Base-by-base conservation (phyloP, 2,329 filamentous ascomycete species). In the Apiospora malaysiana region DNA sequence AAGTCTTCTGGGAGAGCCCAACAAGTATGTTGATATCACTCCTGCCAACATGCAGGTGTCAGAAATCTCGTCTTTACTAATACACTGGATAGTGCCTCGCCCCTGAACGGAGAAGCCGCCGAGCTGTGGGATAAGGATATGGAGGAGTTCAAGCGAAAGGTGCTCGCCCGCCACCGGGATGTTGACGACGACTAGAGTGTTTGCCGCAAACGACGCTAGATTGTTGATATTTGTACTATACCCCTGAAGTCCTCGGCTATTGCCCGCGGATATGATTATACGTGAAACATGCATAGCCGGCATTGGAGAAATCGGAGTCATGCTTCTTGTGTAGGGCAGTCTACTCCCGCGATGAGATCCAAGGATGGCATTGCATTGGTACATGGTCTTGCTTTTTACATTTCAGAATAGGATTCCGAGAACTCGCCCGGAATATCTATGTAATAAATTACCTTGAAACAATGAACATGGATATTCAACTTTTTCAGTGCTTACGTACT, bases 31-130 rank as follows among this genome's bases (percentile, higher is more conserved):
- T 8, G n/a, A 67, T 25, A 49, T 16, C 2, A 42, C 40, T 2
- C 63, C n/a, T 16, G 71, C 14, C 59, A 21, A 14, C 49, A 27
- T 40, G 25, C 66, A 69, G 25, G 45, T 68, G 3, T 21, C 23
- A 25, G 9, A 5, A 27, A 4, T 12, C 21, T 27, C 25, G 65
- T n/a, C 18, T 27, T 32, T 32, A 46, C 67, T 68, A 51, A 68
- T 12, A 49, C 4, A 23, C 66, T 4, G 2, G 66, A 71, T 73
- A 98, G 95, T 82, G 90, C 96, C 71, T 97, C 94, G 75, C 96
- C 96, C 2, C 86, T 99, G 74, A 99, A 99, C 78, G 97, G 94
- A 72, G 95, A 99, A 82, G 96, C 96, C 42, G 96, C 97, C 21
- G 93, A 97, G 81, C 87, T 99, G 56, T 99, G 96, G 95, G 95